phyloP scores from a whole-genome alignment of 495 filamentous ascomycete species.

The Cetradonia linearis region DNA sequence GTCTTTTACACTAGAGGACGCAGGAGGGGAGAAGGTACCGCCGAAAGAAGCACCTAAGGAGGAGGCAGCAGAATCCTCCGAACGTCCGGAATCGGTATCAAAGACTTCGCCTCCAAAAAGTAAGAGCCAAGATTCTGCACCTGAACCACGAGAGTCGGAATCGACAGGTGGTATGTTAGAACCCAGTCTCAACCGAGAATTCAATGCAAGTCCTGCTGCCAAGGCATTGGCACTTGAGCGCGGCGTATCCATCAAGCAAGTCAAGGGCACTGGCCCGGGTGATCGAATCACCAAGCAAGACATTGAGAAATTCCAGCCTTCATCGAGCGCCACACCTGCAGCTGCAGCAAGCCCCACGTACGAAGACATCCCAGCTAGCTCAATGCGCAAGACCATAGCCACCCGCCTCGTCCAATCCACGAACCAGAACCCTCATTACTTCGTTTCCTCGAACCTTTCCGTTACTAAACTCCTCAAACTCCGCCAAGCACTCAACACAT shows the following conservation, averaged over 20 bases:
- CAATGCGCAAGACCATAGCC: constrained; percentile 98
- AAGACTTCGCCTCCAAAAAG: constrained; percentile 48
- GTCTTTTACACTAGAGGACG: constrained; percentile 78
- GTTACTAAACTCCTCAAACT: constrained; percentile 93
- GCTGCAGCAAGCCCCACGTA: constrained; percentile 53
- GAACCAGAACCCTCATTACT: constrained; percentile 95
- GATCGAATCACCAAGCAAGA: constrained; percentile 88
- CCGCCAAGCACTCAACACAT: constrained; percentile 82
- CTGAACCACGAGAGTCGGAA: constrained; percentile 57
- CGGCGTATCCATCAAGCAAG: constrained; percentile 61
- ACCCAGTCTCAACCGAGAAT: constrained; percentile 70
- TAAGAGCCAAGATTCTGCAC: constrained; percentile 41
- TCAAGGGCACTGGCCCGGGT: constrained; percentile 82
- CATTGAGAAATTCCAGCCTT: constrained; percentile 69
- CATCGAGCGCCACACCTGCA: constrained; percentile 34
- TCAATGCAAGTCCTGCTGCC: constrained; percentile 59
- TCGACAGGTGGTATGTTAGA: constrained; percentile 68
- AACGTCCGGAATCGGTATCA: constrained; percentile 44
- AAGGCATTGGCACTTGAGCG: constrained; percentile 78
- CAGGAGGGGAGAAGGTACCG: constrained; percentile 68
- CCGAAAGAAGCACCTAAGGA: constrained; percentile 49
- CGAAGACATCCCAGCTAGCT: constrained; percentile 73
- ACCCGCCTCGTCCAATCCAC: constrained; percentile 78
- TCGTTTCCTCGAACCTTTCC: constrained; percentile 77
- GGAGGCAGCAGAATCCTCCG: constrained; percentile 49